phyloP scores from a whole-genome alignment of 1,284 basidiomycete species.

The Ceratobasidium sp. region DNA sequence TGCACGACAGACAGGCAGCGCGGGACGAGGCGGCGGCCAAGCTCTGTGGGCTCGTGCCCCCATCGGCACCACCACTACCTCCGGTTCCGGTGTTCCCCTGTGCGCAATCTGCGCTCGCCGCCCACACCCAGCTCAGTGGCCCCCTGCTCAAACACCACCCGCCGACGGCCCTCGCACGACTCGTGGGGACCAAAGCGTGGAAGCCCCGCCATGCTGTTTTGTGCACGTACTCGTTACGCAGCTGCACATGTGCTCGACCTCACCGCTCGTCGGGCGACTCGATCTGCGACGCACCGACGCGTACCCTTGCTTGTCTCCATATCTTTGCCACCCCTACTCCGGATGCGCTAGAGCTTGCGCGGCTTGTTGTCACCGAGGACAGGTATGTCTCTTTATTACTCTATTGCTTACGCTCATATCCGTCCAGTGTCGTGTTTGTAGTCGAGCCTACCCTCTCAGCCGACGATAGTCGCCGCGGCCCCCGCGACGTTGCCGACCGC shows the following conservation, averaged over 20 bases:
- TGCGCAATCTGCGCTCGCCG: slow-evolving; percentile 35
- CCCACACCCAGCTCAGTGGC: slow-evolving; percentile 33
- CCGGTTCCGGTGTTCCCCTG: slow-evolving; percentile 37
- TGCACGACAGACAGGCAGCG: slow-evolving; percentile 45
- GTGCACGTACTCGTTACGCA: slow-evolving; percentile 30
- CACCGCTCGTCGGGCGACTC: slow-evolving; percentile 20
- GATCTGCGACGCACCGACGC: slow-evolving; percentile 18
- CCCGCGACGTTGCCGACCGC: slow-evolving; percentile 25
- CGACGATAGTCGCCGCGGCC: slow-evolving; percentile 36
- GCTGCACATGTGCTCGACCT: slow-evolving; percentile 22
- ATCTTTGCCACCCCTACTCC: slow-evolving; percentile 37
- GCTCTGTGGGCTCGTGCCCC: slow-evolving; percentile 35
- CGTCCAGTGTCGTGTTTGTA: slow-evolving; percentile 33
- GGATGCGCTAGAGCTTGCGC: slow-evolving; percentile 39
- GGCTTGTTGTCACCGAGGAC: slow-evolving; percentile 39
- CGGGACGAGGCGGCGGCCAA: slow-evolving; percentile 45
- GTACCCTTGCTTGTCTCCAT: slow-evolving; percentile 36
- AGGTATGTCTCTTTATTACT: slow-evolving; percentile 13
- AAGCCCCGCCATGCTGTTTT: slow-evolving; percentile 32
- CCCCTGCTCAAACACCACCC: slow-evolving; percentile 36
- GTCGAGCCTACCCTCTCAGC: slow-evolving; percentile 33
- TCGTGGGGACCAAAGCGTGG: slow-evolving; percentile 30
- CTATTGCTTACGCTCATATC: background rate
- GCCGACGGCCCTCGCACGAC: slow-evolving; percentile 24
- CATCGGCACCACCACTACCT: slow-evolving; percentile 26